These are phyloP conservation scores for Przewalskia tangutica DNA, from an alignment of 257 asterid genomes.

Conservation along the genomic window DNA sequence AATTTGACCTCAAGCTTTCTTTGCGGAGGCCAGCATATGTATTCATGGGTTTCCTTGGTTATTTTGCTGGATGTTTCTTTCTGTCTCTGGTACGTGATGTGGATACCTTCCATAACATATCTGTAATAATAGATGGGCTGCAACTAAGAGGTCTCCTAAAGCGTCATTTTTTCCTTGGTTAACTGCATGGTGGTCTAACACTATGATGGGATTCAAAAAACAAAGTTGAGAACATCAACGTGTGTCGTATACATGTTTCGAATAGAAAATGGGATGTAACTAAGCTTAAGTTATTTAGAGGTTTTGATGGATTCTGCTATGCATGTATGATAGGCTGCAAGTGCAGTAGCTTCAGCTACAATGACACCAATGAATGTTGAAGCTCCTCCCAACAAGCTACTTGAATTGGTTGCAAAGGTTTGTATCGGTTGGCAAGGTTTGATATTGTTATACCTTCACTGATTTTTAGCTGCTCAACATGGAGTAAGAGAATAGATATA, in stretches of 20 bases:
- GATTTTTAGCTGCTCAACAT: conserved; percentile 5
- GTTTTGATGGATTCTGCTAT: background rate
- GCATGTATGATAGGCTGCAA: conserved; percentile 51
- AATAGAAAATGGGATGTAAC: background rate
- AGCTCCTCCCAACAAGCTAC: conserved; percentile 70
- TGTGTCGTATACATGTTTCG: background rate
- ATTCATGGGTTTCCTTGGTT: background rate
- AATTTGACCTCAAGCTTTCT: background rate
- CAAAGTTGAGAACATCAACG: background rate
- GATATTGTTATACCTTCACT: conserved; percentile 1
- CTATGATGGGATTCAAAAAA: background rate
- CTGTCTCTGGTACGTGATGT: background rate
- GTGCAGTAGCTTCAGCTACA: conserved; percentile 78
- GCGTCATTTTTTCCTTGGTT: background rate
- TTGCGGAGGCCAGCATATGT: background rate
- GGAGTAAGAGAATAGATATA: conserved; percentile 2
- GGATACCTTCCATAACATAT: background rate
- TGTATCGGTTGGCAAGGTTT: conserved; percentile 15
- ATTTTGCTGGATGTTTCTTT: background rate
- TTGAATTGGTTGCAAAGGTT: conserved; percentile 79
- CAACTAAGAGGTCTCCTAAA: background rate
- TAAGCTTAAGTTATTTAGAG: background rate
- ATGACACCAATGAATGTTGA: conserved; percentile 75
- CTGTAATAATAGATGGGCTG: background rate
- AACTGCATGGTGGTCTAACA: background rate